Conservation (phyloP, 768 basidiomycete genomes). For the Symmetrospora coprosmae region DNA sequence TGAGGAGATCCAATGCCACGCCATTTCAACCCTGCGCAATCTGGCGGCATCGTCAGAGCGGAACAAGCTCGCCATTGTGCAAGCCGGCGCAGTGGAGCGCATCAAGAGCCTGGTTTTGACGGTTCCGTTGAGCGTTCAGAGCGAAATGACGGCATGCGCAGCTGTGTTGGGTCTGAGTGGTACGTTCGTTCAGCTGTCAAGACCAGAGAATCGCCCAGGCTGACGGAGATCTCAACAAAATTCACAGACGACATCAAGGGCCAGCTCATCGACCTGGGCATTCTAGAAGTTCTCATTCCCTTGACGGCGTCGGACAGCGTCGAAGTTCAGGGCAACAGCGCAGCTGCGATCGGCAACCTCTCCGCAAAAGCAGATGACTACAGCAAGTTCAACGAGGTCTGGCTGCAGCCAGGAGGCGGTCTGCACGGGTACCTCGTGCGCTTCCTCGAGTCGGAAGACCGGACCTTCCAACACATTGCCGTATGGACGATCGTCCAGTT, state of each 20-base stretch:
- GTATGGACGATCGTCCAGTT: conserved; percentile 99
- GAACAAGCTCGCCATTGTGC: conserved; percentile 95
- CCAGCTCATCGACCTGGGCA: conserved; percentile 91
- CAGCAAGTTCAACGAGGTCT: conserved; percentile 90
- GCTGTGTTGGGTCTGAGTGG: conserved; percentile 91
- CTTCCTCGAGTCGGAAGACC: conserved; percentile 82
- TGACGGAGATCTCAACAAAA: not conserved
- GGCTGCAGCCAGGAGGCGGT: conserved; percentile 95
- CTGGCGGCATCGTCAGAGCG: conserved; percentile 92
- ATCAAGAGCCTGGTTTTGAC: conserved; percentile 93
- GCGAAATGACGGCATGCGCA: conserved; percentile 98
- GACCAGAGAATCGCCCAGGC: not conserved
- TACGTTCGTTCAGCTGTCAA: conserved; percentile 39
- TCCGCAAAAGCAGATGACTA: conserved; percentile 86
- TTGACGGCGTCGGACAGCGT: conserved; percentile 89
- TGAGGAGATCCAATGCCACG: conserved; percentile 98
- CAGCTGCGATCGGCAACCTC: conserved; percentile 89
- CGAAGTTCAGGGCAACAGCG: conserved; percentile 96
- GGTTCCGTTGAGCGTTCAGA: conserved; percentile 91
- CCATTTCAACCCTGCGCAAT: conserved; percentile 91
- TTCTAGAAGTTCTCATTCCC: conserved; percentile 92
- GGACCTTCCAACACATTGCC: conserved; percentile 98
- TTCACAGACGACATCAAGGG: conserved; percentile 82
- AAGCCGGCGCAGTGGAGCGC: conserved; percentile 87
- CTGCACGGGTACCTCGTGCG: conserved; percentile 87